phyloP scores from a whole-genome alignment of 2,329 filamentous ascomycete genomes.

The Penicillium sp. region DNA sequence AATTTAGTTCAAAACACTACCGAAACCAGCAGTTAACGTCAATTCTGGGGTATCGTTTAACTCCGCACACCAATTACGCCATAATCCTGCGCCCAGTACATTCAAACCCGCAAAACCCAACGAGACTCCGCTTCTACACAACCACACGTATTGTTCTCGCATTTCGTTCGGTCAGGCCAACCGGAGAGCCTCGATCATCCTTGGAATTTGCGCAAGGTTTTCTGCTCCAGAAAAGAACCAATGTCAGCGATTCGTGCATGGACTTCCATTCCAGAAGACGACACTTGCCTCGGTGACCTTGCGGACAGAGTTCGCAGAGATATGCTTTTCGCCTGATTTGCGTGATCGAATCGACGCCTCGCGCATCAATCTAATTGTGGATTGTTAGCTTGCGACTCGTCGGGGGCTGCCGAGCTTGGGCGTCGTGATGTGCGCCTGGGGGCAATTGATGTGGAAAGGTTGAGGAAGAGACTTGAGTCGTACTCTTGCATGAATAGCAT shows the following conservation, averaged over 20 bases:
- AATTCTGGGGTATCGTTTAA: constrained; percentile 21
- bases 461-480: constrained; percentile 20
- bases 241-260: constrained; percentile 9
- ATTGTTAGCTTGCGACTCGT: constrained; percentile 1
- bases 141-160: not conserved
- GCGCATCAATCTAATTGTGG: constrained; percentile 65
- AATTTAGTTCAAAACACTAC: not conserved
- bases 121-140: not conserved
- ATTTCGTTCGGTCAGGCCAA: not conserved
- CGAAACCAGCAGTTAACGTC: constrained; percentile 1
- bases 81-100: constrained; percentile 3
- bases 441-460: not conserved
- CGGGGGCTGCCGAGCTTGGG: not conserved
- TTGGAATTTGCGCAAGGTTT: constrained; percentile 68
- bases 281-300: constrained; percentile 73
- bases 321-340: constrained; percentile 69
- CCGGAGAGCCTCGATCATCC: constrained; percentile 48
- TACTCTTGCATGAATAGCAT: constrained; percentile 74
- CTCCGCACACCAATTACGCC: constrained; percentile 15
- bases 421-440: not conserved
- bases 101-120: not conserved
- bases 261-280: not conserved
- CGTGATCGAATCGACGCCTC: constrained; percentile 78
- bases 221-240: constrained; percentile 45
- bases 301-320: constrained; percentile 74